Conservation (phyloP, 441 rosid genomes). For the Mallotus japonicus region DNA sequence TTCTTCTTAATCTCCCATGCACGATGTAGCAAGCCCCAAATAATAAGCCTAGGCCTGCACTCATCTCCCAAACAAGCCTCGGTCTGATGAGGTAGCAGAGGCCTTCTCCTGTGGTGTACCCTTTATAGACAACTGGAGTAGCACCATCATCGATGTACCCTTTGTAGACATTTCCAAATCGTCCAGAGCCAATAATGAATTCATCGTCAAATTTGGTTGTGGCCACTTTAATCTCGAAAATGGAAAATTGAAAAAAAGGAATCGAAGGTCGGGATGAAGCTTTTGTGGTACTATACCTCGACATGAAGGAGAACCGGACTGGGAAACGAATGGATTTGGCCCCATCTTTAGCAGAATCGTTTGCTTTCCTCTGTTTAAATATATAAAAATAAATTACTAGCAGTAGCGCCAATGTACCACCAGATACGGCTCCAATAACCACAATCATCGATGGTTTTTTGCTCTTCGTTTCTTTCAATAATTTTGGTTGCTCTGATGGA, state of each 20-base stretch:
- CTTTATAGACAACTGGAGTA: conserved; percentile 31
- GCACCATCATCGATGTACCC: background rate
- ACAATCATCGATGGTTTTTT: too few species aligned
- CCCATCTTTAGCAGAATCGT: background rate
- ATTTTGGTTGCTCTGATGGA: too few species aligned
- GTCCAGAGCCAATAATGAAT: too few species aligned
- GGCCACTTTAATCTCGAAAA: background rate
- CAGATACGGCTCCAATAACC: background rate
- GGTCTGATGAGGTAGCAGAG: too few species aligned
- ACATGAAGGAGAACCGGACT: too few species aligned
- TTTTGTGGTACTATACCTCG: background rate
- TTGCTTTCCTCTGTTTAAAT: background rate
- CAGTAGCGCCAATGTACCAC: background rate
- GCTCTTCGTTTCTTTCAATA: too few species aligned
- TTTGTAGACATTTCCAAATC: too few species aligned
- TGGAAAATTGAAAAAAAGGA: conserved; percentile 28
- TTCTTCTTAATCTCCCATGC: too few species aligned
- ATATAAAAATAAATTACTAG: conserved; percentile 12
- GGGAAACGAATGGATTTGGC: background rate
- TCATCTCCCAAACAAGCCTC: conserved; percentile 81
- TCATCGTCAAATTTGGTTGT: too few species aligned
- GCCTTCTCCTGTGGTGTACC: too few species aligned
- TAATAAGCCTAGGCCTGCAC: conserved; percentile 74
- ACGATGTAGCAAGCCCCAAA: too few species aligned
- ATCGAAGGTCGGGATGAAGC: background rate